Conservation (phyloP, 2,329 filamentous ascomycete species). For the Scortechinia acanthostroma region DNA sequence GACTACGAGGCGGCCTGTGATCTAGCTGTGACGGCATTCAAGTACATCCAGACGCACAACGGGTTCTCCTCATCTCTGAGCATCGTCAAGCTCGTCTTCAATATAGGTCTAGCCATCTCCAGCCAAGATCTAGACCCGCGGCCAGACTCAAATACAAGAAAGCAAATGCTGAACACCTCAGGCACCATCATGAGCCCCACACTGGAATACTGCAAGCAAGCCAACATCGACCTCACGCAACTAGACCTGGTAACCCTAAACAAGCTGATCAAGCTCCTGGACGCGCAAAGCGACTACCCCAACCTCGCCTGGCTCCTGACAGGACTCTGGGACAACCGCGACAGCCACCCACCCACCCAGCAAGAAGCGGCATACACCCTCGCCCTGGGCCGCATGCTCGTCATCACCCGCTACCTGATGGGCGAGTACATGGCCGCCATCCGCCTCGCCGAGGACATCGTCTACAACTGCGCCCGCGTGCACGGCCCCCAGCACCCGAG, state of each 20-base stretch:
- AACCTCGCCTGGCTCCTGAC: slow-evolving; percentile 26
- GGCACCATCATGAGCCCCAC: slow-evolving; percentile 28
- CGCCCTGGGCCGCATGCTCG: slow-evolving; percentile 9
- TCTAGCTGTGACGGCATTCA: slow-evolving; percentile 19
- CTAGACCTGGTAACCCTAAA: slow-evolving; percentile 29
- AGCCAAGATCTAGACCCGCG: slow-evolving; percentile 23
- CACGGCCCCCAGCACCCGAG: slow-evolving; percentile 10
- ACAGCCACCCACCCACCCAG: slow-evolving; percentile 8
- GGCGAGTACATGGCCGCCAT: slow-evolving; percentile 9
- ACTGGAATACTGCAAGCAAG: slow-evolving; percentile 23
- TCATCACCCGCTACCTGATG: slow-evolving; percentile 9
- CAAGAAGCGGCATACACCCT: slow-evolving; percentile 6
- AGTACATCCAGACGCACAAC: slow-evolving; percentile 20
- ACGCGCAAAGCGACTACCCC: slow-evolving; percentile 32
- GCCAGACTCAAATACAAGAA: slow-evolving; percentile 20
- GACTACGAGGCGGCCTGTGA: slow-evolving; percentile 20
- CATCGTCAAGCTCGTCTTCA: slow-evolving; percentile 22
- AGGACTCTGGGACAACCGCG: slow-evolving; percentile 18
- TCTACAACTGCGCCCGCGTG: slow-evolving; percentile 13
- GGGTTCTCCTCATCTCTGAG: slow-evolving; percentile 12
- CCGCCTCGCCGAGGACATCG: slow-evolving; percentile 12
- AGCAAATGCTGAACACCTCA: slow-evolving; percentile 27
- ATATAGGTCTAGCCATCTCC: slow-evolving; percentile 18
- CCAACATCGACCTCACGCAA: slow-evolving; percentile 31
- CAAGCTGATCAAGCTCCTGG: slow-evolving; percentile 28